phyloP scores from a whole-genome alignment of 495 filamentous ascomycete species.

The Cetradonia linearis region DNA sequence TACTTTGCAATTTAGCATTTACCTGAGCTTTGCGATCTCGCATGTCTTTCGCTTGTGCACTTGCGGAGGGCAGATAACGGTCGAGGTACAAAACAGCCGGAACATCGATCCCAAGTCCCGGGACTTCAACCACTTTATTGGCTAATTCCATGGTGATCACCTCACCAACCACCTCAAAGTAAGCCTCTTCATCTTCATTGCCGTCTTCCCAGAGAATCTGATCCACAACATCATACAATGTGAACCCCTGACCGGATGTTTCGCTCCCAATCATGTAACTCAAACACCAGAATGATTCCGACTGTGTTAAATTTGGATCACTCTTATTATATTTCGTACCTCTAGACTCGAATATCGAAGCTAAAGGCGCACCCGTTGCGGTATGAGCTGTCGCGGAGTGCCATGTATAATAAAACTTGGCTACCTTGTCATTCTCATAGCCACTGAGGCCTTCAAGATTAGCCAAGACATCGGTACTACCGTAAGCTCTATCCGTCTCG shows the following conservation, averaged over 20 bases:
- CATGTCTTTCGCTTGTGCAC: slow-evolving; percentile 44
- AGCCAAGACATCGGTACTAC: slow-evolving; percentile 53
- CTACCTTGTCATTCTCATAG: slow-evolving; percentile 17
- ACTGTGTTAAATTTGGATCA: slow-evolving; percentile 29
- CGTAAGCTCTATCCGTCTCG: slow-evolving; percentile 68
- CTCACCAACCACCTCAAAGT: slow-evolving; percentile 50
- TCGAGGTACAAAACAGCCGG: slow-evolving; percentile 68
- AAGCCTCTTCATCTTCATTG: slow-evolving; percentile 44
- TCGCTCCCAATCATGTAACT: slow-evolving; percentile 33
- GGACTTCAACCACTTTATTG: slow-evolving; percentile 34
- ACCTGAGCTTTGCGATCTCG: slow-evolving; percentile 33
- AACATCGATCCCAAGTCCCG: slow-evolving; percentile 50
- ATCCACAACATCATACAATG: slow-evolving; percentile 67
- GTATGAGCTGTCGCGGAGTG: slow-evolving; percentile 28
- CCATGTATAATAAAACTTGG: slow-evolving; percentile 23
- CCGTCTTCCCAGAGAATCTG: slow-evolving; percentile 51
- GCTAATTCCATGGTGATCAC: slow-evolving; percentile 54
- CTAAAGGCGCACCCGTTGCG: slow-evolving; percentile 16
- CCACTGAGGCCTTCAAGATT: slow-evolving; percentile 34
- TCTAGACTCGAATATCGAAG: slow-evolving; percentile 21
- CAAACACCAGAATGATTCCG: slow-evolving; percentile 36
- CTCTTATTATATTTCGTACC: slow-evolving; percentile 17
- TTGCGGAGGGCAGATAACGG: slow-evolving; percentile 56
- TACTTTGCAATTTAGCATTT: slow-evolving; percentile 32
- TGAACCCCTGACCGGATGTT: slow-evolving; percentile 37